A percentile compares a stretch with the other conserved stretches of the same genome.
Evolutionary conservation across 495 filamentous ascomycete genomes (phyloP).

Genomic region (Astrothelium macrocarpum): DNA sequence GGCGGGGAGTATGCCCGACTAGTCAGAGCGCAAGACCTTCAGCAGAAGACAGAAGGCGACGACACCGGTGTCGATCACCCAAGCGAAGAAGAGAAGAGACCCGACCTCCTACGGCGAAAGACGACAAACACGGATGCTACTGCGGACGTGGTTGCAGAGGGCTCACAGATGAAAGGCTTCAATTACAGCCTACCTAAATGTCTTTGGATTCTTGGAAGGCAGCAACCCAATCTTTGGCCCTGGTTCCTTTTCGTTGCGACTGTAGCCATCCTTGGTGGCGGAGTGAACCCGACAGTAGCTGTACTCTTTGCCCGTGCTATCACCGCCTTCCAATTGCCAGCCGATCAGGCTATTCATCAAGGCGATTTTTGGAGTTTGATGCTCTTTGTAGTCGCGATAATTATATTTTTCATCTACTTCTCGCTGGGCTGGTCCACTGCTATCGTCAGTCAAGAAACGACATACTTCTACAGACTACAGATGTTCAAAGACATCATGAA

Average conservation of each 20-base stretch:
- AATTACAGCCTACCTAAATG: constrained; percentile 7
- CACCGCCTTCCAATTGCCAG: constrained; percentile 1
- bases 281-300: constrained; percentile 2
- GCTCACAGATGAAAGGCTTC: constrained; percentile 1
- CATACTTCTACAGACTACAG: constrained; percentile 44
- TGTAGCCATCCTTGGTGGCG: constrained; percentile 16
- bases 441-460: constrained; percentile 26
- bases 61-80: not conserved
- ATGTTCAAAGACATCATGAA: constrained; percentile 40
- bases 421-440: constrained; percentile 41
- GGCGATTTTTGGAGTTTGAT: constrained; percentile 55
- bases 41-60: constrained; percentile 1
- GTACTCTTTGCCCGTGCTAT: constrained; percentile 3
- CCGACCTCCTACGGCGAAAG: not conserved
- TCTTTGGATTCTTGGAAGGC: constrained; percentile 5
- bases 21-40: constrained; percentile 24
- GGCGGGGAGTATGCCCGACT: constrained; percentile 23
- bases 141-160: not conserved
- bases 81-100: not conserved
- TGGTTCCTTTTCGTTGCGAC: constrained; percentile 3
- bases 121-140: not conserved
- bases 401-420: constrained; percentile 43
- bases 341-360: constrained; percentile 1
- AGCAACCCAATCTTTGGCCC: constrained; percentile 6
- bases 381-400: constrained; percentile 51